Percentiles rank a stretch among this genome's conserved stretches.
Conservation (phyloP, 2,329 filamentous ascomycete species). For the Chaetomiaceae sp. region DNA sequence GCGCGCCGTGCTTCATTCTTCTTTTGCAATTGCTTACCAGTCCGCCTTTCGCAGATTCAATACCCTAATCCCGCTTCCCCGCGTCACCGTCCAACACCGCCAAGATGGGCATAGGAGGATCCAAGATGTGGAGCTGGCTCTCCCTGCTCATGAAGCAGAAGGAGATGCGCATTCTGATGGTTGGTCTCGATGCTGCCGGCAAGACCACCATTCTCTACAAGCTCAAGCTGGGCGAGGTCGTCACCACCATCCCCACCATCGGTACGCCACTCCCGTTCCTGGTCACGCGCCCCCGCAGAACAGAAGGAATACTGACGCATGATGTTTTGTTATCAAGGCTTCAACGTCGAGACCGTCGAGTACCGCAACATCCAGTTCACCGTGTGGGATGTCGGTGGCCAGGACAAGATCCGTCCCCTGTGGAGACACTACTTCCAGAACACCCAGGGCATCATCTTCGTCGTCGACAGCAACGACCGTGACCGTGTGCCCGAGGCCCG, state of each 20-base stretch:
- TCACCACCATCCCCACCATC: conserved; percentile 98
- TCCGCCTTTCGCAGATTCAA: conserved; percentile 16
- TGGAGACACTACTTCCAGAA: conserved; percentile 99
- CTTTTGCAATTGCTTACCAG: conserved; percentile 19
- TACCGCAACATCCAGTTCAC: conserved; percentile 99
- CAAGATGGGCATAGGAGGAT: conserved; percentile 97
- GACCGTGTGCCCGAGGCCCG: conserved; percentile 96
- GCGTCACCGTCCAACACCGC: conserved; percentile 36
- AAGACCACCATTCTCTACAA: conserved; percentile 99
- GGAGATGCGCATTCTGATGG: conserved; percentile 99
- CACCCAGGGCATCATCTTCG: conserved; percentile 99
- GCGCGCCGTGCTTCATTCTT: not conserved
- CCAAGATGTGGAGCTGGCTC: conserved; percentile 48
- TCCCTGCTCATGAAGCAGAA: conserved; percentile 59
- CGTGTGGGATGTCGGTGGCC: conserved; percentile 99
- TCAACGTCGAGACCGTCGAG: conserved; percentile 99
- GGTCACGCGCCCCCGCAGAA: not conserved
- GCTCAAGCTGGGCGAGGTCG: conserved; percentile 98
- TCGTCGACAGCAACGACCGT: conserved; percentile 98
- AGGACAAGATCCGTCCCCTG: conserved; percentile 99
- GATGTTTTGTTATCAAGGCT: conserved; percentile 58
- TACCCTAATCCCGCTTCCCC: conserved; percentile 7
- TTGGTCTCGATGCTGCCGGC: conserved; percentile 97
- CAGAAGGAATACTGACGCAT: conserved; percentile 23
- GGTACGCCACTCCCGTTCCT: conserved; percentile 51